phyloP scores from a whole-genome alignment of 176 grass and related monocot genomes.

The Aechmea fasciata region DNA sequence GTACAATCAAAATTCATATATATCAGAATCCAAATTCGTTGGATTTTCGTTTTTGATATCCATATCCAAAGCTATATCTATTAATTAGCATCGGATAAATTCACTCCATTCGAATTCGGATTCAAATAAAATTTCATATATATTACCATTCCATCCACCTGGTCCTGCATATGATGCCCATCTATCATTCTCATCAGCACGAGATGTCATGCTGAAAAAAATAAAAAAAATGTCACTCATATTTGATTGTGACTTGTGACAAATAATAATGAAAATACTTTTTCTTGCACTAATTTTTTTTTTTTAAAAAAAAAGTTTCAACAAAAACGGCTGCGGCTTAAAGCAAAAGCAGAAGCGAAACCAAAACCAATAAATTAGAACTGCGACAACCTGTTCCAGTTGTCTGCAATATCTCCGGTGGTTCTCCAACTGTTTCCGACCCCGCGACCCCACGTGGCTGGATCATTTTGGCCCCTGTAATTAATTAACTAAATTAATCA shows the following conservation, averaged over 20 bases:
- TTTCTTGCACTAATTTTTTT: too few relatives aligned
- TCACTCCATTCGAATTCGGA: too few relatives aligned
- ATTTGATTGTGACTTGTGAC: not conserved
- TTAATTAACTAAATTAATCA: not conserved
- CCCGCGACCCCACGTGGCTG: slow-evolving; percentile 72
- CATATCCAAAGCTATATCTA: too few relatives aligned
- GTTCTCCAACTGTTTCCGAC: slow-evolving; percentile 98
- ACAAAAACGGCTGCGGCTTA: too few relatives aligned
- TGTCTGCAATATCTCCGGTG: slow-evolving; percentile 73
- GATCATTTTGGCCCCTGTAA: slow-evolving; percentile 57
- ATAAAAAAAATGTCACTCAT: not conserved
- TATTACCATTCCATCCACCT: slow-evolving; percentile 85
- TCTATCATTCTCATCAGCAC: slow-evolving; percentile 79
- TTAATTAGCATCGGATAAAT: too few relatives aligned
- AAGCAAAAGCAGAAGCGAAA: slow-evolving; percentile 10
- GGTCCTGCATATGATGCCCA: slow-evolving; percentile 86
- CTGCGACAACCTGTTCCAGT: slow-evolving; percentile 50
- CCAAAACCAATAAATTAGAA: not conserved
- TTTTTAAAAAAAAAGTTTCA: too few relatives aligned
- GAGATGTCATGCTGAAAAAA: slow-evolving; percentile 71
- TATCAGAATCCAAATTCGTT: too few relatives aligned
- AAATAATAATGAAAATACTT: not conserved
- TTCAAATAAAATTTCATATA: too few relatives aligned
- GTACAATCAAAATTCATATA: too few relatives aligned
- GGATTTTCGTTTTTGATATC: too few relatives aligned